These are phyloP conservation scores for Xylariaceae sp. DNA, from an alignment of 2,329 filamentous ascomycete species.

Conservation along the genomic window DNA sequence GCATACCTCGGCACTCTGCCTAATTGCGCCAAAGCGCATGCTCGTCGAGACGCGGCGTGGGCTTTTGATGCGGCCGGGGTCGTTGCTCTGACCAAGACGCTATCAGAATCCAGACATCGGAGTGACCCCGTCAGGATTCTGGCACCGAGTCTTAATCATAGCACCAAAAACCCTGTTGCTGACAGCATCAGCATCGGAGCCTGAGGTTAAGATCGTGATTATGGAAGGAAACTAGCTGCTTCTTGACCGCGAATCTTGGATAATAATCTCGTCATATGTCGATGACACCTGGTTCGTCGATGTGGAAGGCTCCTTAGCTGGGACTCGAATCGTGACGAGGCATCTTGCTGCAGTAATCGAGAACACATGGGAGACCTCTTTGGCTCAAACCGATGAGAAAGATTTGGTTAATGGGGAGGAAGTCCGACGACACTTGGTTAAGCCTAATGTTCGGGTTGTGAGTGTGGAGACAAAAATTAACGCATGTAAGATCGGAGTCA, in stretches of 20 bases:
- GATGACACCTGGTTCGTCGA: conserved; percentile 41
- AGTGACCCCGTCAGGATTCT: conserved; percentile 6
- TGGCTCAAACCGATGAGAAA: conserved; percentile 35
- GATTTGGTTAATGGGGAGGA: conserved; percentile 34
- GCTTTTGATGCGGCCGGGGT: conserved; percentile 29
- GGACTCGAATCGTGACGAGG: conserved; percentile 35
- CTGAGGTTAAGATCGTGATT: conserved; percentile 17
- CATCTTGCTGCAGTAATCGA: conserved; percentile 41
- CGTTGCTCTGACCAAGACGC: conserved; percentile 17
- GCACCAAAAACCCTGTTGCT: conserved; percentile 21
- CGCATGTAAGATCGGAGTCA: too few species aligned
- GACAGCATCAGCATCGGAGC: conserved; percentile 14
- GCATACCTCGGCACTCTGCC: conserved; percentile 26
- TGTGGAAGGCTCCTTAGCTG: conserved; percentile 34
- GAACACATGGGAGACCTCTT: conserved; percentile 31
- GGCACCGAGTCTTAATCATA: conserved; percentile 24
- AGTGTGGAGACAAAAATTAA: conserved; percentile 3
- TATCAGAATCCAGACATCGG: conserved; percentile 10
- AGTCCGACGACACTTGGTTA: conserved; percentile 4
- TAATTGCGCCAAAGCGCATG: conserved; percentile 29
- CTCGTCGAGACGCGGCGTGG: conserved; percentile 32
- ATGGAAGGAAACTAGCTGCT: conserved; percentile 29
- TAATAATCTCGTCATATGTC: conserved; percentile 30
- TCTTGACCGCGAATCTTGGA: conserved; percentile 31
- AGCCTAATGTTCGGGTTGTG: conserved; percentile 1